Conservation (phyloP, 1,284 basidiomycete species). For the Austroboletus novae-zelandiae region DNA sequence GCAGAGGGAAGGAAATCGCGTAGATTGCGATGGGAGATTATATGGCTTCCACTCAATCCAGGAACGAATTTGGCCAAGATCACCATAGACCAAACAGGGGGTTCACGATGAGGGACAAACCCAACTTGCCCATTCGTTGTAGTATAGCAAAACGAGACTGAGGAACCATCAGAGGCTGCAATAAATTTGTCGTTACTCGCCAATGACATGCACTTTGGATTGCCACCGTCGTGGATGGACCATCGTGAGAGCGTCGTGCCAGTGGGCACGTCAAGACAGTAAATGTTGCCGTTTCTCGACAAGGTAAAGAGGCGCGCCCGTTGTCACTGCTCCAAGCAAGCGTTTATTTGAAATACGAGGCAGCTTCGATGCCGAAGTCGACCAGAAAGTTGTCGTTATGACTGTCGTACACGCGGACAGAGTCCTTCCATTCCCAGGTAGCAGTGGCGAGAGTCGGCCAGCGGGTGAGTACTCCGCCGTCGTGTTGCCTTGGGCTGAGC, state of each 20-base stretch:
- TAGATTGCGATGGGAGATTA: constrained; percentile 4
- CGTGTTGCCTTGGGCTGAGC: neutral
- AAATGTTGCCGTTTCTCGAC: neutral
- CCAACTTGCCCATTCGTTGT: neutral
- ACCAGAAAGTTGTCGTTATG: neutral
- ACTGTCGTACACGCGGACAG: neutral
- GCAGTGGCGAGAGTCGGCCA: neutral
- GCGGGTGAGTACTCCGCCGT: neutral
- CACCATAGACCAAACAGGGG: neutral
- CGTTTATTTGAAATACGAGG: neutral
- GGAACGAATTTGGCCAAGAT: constrained; percentile 7
- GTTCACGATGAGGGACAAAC: neutral
- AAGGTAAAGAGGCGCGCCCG: neutral
- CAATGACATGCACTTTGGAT: neutral
- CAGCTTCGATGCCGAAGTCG: neutral
- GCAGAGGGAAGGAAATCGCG: neutral
- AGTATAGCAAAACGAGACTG: neutral
- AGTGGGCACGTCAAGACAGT: neutral
- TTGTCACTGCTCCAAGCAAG: neutral
- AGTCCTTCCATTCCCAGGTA: neutral
- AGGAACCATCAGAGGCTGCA: neutral
- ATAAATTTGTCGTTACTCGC: neutral
- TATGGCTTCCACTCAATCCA: neutral
- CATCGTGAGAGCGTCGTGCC: neutral
- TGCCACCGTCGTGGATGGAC: neutral